Evolutionary conservation across 441 rosid genomes (phyloP).

Genomic region (Raphanus hybrid): DNA sequence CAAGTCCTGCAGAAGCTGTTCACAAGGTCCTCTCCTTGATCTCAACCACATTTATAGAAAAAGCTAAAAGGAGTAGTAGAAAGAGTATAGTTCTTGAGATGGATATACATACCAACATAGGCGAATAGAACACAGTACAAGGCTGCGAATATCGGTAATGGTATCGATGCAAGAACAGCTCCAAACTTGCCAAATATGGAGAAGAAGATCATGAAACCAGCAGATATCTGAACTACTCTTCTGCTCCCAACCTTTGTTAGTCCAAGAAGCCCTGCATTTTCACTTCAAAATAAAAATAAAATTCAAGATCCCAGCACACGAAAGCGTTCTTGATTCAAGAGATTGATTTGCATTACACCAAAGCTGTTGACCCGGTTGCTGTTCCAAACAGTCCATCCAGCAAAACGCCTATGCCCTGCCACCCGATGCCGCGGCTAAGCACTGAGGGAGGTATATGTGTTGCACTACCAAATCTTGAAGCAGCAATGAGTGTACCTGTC

Average conservation of each 20-base stretch:
- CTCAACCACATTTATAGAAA: not conserved
- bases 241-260: conserved; percentile 82
- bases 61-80: not conserved
- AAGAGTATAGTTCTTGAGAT: conserved; percentile 7
- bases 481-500: conserved; percentile 72
- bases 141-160: conserved; percentile 83
- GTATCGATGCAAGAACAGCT: conserved; percentile 84
- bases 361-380: conserved; percentile 68
- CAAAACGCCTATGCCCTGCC: conserved; percentile 89
- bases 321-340: not conserved
- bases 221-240: conserved; percentile 74
- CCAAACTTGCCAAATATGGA: conserved; percentile 84
- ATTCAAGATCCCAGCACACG: too few species aligned
- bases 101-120: conserved; percentile 75
- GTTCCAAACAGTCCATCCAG: conserved; percentile 70
- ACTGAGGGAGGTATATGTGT: conserved; percentile 84
- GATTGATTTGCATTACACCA: conserved; percentile 59
- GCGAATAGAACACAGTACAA: conserved; percentile 78
- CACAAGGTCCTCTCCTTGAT: not conserved
- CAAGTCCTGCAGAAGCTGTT: conserved; percentile 80
- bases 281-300: conserved; percentile 17
- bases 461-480: conserved; percentile 84
- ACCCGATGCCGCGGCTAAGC: conserved; percentile 84
- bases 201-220: conserved; percentile 86
- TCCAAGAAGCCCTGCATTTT: conserved; percentile 86